Evolutionary conservation across 371 early-diverging fungal genomes (phyloP), one percentile per base, ranked within the genome.

Genomic region (Dentiscutata heterogama): DNA sequence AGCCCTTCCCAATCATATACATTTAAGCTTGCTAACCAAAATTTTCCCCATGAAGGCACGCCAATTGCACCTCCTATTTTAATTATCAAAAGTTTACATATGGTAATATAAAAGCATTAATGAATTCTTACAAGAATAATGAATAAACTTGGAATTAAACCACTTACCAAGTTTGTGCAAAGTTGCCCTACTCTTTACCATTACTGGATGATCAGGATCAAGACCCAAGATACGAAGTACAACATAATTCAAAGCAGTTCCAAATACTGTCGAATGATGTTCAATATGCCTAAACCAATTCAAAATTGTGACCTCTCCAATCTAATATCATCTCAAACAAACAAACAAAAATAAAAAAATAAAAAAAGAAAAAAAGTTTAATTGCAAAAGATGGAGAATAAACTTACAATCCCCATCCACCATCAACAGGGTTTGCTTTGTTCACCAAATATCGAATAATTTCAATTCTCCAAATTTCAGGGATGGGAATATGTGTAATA

Each of bases 31-130:
- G 95, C 83, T 29, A 99, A 91, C 96, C 98, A 98, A 85, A 99
- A 97, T 86, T 99, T 99, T 25, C 99, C 99, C 99, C 99, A 99
- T 63, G 97, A 93, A 58, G 99, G 97, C 20, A 93, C 90, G 53
- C 93, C 96, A 0, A 88, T 85, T 20, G 98, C 97, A 70, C 97
- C 95, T 68, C 95, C 96, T 89, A 83, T 46, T 11, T n/a, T 7
- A 7, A 11, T 46, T 46, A 7, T 11, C 46, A 11, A 25, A 65
- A 74, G 46, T 76, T 8, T 54, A 53, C 8, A 76, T 14, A 3
- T 68, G 29, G 54, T n/a, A 58, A n/a, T 27, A 25, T 18, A n/a
- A 39, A 51, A 14, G 22, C 3, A 27, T 20, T 35, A 39, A 2
- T 42, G 27, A 53, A 20, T 25, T 73, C 22, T 22, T 39, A 2